phyloP scores from a whole-genome alignment of 2,329 filamentous ascomycete species.

The Metarhizium guizhouense region DNA sequence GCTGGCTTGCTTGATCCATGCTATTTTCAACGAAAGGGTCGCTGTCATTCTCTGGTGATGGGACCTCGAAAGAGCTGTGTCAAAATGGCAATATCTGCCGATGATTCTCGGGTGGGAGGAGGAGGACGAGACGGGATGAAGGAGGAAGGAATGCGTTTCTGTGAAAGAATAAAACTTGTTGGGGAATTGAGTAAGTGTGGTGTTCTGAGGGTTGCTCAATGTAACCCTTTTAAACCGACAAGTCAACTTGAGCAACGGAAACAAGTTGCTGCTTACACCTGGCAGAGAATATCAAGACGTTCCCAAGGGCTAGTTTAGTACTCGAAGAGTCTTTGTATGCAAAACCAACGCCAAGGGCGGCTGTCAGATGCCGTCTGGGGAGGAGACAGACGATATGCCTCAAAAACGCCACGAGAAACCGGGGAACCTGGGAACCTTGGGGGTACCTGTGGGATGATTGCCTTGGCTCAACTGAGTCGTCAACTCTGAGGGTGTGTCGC shows the following conservation, averaged over 20 bases:
- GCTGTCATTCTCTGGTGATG: slow-evolving; percentile 7
- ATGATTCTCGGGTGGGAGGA: background rate
- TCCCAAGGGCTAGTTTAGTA: background rate
- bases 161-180: background rate
- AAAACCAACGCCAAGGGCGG: no score
- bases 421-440: background rate
- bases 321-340: background rate
- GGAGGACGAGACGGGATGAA: background rate
- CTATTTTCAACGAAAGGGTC: background rate
- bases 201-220: background rate
- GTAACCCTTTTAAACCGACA: background rate
- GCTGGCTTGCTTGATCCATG: slow-evolving; percentile 9
- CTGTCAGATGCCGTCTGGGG: background rate
- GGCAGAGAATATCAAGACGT: background rate
- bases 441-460: background rate
- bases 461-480: background rate
- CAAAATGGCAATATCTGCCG: background rate
- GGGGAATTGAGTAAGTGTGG: background rate
- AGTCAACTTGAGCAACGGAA: background rate
- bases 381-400: background rate
- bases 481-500: background rate
- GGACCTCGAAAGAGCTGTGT: background rate
- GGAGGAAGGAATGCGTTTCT: background rate
- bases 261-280: background rate
- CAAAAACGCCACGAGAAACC: background rate